Conservation (phyloP, 1,284 basidiomycete species). For the Microstroma glucosiphilum region DNA sequence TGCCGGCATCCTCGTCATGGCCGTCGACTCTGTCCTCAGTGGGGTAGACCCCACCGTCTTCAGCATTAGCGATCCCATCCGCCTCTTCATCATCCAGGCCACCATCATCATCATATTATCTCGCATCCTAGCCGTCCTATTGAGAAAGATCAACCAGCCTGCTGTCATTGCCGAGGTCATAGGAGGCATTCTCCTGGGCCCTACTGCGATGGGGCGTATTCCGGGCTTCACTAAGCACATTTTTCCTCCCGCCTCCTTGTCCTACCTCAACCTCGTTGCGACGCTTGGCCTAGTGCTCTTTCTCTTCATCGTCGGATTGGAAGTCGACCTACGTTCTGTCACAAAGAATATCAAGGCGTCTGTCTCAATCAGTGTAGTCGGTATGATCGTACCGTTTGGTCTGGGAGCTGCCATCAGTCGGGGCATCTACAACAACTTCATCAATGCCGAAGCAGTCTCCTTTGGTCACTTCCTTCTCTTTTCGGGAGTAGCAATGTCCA, state of each 20-base stretch:
- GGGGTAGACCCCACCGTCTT: conserved; percentile 63
- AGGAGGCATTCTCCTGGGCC: conserved; percentile 65
- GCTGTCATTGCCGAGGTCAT: conserved; percentile 82
- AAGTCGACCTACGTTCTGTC: conserved; percentile 76
- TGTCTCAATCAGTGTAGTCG: conserved; percentile 57
- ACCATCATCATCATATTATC: conserved; percentile 64
- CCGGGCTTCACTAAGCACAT: conserved; percentile 45
- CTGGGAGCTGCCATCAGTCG: conserved; percentile 75
- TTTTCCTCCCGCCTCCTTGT: conserved; percentile 56
- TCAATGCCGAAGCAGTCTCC: conserved; percentile 59
- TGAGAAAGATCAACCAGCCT: conserved; percentile 69
- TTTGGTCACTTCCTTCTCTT: conserved; percentile 90
- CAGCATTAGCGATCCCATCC: conserved; percentile 63
- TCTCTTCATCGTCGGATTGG: conserved; percentile 81
- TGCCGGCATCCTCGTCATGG: no score
- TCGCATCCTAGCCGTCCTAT: conserved; percentile 62
- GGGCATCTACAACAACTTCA: conserved; percentile 73
- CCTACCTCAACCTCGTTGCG: conserved; percentile 80
- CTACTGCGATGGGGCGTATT: conserved; percentile 44
- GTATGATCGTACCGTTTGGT: conserved; percentile 73
- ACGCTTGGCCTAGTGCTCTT: conserved; percentile 65
- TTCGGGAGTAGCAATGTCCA: conserved; percentile 80
- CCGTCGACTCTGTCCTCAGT: conserved; percentile 55
- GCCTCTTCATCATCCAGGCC: conserved; percentile 76
- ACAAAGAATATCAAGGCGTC: conserved; percentile 52